Percentiles rank a stretch among this genome's conserved stretches.
phyloP scores from a whole-genome alignment of 305 asterid species.

The Fraxinus angustifolia region DNA sequence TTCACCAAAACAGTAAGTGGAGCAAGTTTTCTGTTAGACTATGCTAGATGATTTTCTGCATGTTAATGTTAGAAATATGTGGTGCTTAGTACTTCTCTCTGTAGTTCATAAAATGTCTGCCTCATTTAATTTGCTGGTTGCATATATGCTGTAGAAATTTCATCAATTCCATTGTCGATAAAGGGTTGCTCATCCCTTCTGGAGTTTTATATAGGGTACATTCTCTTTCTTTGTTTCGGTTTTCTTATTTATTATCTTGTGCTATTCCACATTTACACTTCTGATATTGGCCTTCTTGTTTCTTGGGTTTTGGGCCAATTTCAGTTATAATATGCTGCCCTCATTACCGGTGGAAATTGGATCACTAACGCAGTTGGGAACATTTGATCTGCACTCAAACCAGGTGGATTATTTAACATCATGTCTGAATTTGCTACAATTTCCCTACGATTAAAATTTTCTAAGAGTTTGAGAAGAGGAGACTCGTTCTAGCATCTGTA shows the following conservation, averaged over 20 bases:
- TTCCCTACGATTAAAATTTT: not conserved
- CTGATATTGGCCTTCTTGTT: conserved; percentile 22
- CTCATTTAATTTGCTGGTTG: conserved; percentile 16
- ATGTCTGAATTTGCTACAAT: conserved; percentile 10
- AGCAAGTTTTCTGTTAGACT: conserved; percentile 21
- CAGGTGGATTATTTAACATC: conserved; percentile 47
- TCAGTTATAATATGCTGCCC: conserved; percentile 69
- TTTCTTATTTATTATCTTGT: conserved; percentile 10
- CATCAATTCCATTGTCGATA: conserved; percentile 80
- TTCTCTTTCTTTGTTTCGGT: conserved; percentile 21
- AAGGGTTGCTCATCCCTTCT: conserved; percentile 74
- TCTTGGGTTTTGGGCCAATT: conserved; percentile 17
- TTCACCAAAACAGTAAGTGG: conserved; percentile 88
- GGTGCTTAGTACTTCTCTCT: conserved; percentile 16
- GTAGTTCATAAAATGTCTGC: conserved; percentile 8
- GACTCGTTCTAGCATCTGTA: conserved; percentile 2
- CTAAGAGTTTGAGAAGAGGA: not conserved
- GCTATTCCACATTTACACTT: conserved; percentile 10
- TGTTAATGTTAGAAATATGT: not conserved
- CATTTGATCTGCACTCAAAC: conserved; percentile 94
- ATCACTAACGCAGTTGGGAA: conserved; percentile 66
- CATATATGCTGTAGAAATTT: conserved; percentile 61
- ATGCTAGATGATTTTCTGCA: not conserved
- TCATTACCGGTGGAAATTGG: conserved; percentile 81
- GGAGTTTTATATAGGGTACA: conserved; percentile 88